Base-by-base conservation (phyloP, 2,329 filamentous ascomycete genomes). In the Pseudogymnoascus sp. region DNA sequence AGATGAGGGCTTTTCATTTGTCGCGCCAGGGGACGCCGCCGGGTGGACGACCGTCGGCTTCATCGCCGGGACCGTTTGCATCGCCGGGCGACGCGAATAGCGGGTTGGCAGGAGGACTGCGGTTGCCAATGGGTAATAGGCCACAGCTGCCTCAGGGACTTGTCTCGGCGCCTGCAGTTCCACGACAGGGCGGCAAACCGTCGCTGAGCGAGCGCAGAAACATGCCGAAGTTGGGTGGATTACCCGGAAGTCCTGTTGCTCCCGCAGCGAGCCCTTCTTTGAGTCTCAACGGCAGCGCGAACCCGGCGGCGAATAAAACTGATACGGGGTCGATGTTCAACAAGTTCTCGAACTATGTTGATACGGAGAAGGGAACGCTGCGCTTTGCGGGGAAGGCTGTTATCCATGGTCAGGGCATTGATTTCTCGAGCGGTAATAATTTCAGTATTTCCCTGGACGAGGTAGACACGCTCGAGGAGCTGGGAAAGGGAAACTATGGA, bases 401-500 rank as follows among this genome's bases (percentile, higher is more conserved):
- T 4, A 90, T 99, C 62, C 93, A 93, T 67, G 87, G 90, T 25
- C 87, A 89, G 14, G 95, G 95, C 25, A 93, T 99, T 66, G 89
- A 97, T 72, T 99, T 99, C 73, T 88, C 89, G 23, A 92, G 89
- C 64, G 95, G 95, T 2, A 89, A 88, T 62, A 91, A 87, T 16
- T 97, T 99, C 76, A 91, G 84, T 71, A 97, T 99, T 72, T 97
- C 93, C 3, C 81, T 99, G 44, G 93, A 99, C 72, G 93, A 99
- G 75, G 90, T 99, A 5, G 91, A 97, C 70, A 93, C 91, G 1
- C 74, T 97, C 64, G 91, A 93, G 66, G 95, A 99, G 78, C 79
- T 99, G 11, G 95, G 95, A 56, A 99, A 97, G 76, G 95, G 95
- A 42, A 99, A 99, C 74, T 99, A 99, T 71, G 95, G 95, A 65